Base-by-base conservation (phyloP, 2,329 filamentous ascomycete genomes). In the Alternaria arborescens region DNA sequence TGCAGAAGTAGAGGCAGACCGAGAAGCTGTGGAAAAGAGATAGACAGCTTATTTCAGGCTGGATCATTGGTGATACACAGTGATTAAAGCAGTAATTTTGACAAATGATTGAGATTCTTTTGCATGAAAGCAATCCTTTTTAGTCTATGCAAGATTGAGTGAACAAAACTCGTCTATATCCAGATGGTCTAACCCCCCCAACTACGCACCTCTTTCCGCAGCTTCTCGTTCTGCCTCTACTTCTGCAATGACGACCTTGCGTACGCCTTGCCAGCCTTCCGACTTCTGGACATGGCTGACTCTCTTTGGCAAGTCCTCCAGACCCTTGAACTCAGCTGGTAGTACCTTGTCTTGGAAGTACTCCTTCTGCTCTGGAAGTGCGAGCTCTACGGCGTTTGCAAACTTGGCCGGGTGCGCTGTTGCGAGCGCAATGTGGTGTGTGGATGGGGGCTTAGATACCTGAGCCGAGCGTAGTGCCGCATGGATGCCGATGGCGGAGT, bases 331-430 rank as follows among this genome's bases (percentile, higher is more conserved):
- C 80, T 97, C 92, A 58, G 86, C 78, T 0, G 94, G 94, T 55
- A 96, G 84, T 1, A 98, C 91, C 64, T 90, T 87, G 64, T 85
- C 83, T 75, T 97, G 97, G 69, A 88, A 85, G 71, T 96, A 97
- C 1, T 85, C 88, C n/a, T 85, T 78, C 74, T 91, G 85, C 8
- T 86, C 86, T 65, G 88, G 86, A 61, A 98, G 83, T 0, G 94
- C 93, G 48, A 91, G 78, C 69, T 94, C 90, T 2, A 99, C 94
- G 0, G 94, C 94, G 32, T 88, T 87, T 0, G 91, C 89, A 74
- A 99, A 99, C 80, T 99, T 99, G 63, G 94, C 95, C 0, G 95
- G 94, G 79, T 99, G 95, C 3, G 95, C 95, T 2, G 95, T 99
- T 1, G 94, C 92, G 3, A 99, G 87, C 1, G 93, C 89, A 71